A percentile compares a stretch with the other conserved stretches of the same genome.
Conservation (phyloP, 208 protist species). For the Crithidia fasciculata region DNA sequence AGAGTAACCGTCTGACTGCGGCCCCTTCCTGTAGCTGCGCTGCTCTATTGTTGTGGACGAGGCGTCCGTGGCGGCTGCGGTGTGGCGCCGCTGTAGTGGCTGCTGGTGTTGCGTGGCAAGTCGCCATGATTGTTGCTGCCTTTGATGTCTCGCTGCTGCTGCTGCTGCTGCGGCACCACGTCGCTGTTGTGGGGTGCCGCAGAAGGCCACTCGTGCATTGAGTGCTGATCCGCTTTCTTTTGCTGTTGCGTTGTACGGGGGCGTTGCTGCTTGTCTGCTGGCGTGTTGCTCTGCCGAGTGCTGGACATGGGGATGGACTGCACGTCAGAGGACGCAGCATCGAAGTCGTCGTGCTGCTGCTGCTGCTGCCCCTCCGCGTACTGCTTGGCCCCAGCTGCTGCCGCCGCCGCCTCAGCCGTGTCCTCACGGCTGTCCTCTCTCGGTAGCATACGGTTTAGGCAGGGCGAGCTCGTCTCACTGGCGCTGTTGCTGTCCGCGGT, state of each 20-base stretch:
- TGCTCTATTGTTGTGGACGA: too few species aligned
- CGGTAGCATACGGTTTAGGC: slow-evolving; percentile 6
- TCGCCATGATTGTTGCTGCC: neutral
- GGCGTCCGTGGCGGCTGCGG: neutral
- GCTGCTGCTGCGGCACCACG: neutral
- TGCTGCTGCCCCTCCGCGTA: too few species aligned
- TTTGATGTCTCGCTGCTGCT: neutral
- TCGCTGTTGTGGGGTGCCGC: neutral
- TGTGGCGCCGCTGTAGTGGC: neutral
- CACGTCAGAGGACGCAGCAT: neutral
- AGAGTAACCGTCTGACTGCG: too few species aligned
- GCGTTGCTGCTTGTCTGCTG: neutral
- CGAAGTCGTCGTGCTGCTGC: neutral
- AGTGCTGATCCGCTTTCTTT: too few species aligned
- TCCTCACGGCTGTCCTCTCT: neutral
- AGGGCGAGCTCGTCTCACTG: slow-evolving; percentile 12
- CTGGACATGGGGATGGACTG: slow-evolving; percentile 11
- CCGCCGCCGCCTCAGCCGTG: neutral
- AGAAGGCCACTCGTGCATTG: neutral
- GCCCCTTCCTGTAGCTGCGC: too few species aligned
- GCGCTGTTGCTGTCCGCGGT: neutral
- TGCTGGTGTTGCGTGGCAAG: neutral
- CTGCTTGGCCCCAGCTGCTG: neutral
- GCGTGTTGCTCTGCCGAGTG: neutral
- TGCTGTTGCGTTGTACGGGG: neutral